Base-by-base conservation (phyloP, 176 grass and related monocot genomes). In the Zoysia pacifica region DNA sequence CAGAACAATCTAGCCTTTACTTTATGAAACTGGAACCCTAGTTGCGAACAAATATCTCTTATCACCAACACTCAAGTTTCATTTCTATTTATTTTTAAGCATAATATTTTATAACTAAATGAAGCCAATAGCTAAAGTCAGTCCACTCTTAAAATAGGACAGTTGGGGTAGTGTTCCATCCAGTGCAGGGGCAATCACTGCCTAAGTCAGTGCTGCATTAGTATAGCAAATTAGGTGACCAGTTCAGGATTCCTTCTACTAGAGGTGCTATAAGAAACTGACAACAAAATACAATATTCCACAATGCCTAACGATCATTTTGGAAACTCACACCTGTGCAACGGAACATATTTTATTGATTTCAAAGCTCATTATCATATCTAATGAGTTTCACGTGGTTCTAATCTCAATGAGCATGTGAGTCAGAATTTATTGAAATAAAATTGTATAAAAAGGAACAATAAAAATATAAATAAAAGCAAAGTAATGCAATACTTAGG, bases 1-100 rank as follows among this genome's bases (percentile, higher is more conserved):
- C 73, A 83, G 36, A 73, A 75, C 15, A 15, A 78, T 82, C 11
- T 10, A 67, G 44, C n/a, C 20, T 61, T 86, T 53, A 75, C 52
- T 81, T 4, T 45, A 56, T 43, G 15, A 69, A 70, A 39, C n/a
- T 83, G 70, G 12, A 72, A 13, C 46, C 20, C 13, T 73, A 78
- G 62, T 67, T 70, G 13, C 38, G 49, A 72, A 87, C 12, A 82
- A 3, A 50, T 56, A 2, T 59, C 56, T 42, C 16, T 72, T 59
- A 43, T 54, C 18, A 18, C 55, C 15, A 72, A 16, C 35, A 82
- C 12, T 7, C 3, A 38, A 80, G 5, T 73, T 74, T 67, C 14
- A 63, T 51, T 9, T 42, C 11, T 11, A 4, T 61, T 81, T 39
- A 28, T 44, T 48, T 71, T 16, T n/a, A 70, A 61, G 39, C 35